Conservation (phyloP, 495 filamentous ascomycete genomes). For the Pseudomonodictys pantanalensis region DNA sequence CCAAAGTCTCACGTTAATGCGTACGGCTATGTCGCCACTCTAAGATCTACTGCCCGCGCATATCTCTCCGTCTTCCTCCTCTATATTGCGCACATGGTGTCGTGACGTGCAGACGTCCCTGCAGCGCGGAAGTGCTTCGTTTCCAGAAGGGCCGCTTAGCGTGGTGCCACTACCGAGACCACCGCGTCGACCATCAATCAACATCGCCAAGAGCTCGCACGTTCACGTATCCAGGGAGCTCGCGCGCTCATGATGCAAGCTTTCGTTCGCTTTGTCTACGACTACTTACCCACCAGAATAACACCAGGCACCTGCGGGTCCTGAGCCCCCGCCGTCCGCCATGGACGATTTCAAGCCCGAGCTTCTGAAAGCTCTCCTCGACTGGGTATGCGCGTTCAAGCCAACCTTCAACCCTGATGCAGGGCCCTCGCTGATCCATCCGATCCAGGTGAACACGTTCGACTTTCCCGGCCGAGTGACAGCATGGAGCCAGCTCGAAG, state of each 20-base stretch:
- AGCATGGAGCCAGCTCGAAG: conserved; percentile 59
- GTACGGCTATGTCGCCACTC: neutral
- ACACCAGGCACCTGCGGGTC: conserved; percentile 13
- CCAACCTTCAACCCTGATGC: neutral
- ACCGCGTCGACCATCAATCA: conserved; percentile 16
- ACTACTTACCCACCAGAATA: conserved; percentile 3
- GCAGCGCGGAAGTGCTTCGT: neutral
- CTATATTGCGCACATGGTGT: neutral
- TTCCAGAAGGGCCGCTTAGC: conserved; percentile 21
- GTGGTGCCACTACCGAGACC: conserved; percentile 11
- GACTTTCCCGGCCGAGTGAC: conserved; percentile 24
- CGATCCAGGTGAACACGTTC: conserved; percentile 33
- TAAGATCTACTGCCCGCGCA: neutral
- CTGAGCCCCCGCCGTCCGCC: neutral
- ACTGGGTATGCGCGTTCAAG: conserved; percentile 50
- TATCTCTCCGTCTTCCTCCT: neutral
- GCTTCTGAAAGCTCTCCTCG: conserved; percentile 49
- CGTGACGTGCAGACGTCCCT: neutral
- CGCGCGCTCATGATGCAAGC: conserved; percentile 27
- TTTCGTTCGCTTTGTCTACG: conserved; percentile 6
- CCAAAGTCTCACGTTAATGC: conserved; percentile 18
- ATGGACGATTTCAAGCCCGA: conserved; percentile 37
- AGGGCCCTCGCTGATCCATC: neutral
- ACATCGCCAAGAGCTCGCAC: neutral
- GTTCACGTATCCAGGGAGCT: conserved; percentile 12